phyloP scores from a whole-genome alignment of 140 eudicot species.

The Bidens hawaiensis region DNA sequence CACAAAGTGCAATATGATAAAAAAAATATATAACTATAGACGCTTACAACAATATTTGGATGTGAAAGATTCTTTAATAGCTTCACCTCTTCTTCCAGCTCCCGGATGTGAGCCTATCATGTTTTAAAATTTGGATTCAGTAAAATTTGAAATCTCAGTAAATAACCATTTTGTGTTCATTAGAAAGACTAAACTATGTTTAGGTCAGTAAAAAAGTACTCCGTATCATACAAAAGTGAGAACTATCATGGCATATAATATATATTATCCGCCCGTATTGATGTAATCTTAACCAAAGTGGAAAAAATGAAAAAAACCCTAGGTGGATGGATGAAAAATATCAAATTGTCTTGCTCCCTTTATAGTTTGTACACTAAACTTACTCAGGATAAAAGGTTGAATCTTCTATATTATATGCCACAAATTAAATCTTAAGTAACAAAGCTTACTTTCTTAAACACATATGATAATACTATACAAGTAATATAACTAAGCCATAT shows the following conservation, averaged over 20 bases:
- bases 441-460: neutral
- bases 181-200: neutral
- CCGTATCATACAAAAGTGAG: neutral
- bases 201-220: neutral
- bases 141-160: neutral
- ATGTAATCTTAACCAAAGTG: neutral
- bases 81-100: constrained; percentile 98
- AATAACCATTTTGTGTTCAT: neutral
- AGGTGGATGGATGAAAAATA: neutral
- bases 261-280: neutral
- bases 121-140: neutral
- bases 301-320: neutral
- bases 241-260: neutral
- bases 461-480: neutral
- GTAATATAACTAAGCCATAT: neutral
- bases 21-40: constrained; percentile 5
- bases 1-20: constrained; percentile 11
- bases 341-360: constrained; percentile 1
- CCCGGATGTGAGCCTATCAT: constrained; percentile 76
- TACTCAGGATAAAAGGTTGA: neutral
- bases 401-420: neutral
- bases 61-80: constrained; percentile 89
- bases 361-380: constrained; percentile 7
- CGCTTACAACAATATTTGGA: constrained; percentile 85
- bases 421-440: constrained; percentile 1